Base-by-base conservation (phyloP, 805 yeast species). In the Candida corydali region DNA sequence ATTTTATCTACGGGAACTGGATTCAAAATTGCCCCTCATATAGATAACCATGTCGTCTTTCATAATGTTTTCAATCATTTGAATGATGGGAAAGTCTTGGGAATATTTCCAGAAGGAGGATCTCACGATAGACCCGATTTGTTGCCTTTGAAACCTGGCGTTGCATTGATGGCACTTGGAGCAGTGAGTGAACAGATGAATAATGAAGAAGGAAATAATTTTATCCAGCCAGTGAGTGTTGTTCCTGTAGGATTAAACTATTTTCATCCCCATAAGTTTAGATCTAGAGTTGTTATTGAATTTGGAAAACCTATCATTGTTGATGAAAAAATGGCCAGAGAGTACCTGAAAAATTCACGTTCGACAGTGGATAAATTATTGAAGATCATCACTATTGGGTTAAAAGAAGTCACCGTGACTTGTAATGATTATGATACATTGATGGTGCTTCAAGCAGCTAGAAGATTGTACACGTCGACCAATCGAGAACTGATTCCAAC, bases 21-120 rank as follows among this genome's bases (percentile, higher is more conserved):
- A 5, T 65, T 45, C 38, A 65, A 62, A 32, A 41, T 46, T 11
- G 71, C 71, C 5, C 69, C 65, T 4, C 69, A 65, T 43, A 49
- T 66, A 16, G 70, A 65, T 43, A 64, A 63, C 37, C 51, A 59
- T 38, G 25, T 39, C 18, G 60, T 67, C 5, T 66, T 66, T 41
- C 54, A 55, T 26, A 45, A 56, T 33, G 70, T 65, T n/a, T 66
- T 61, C 44, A 47, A 51, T 33, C 68, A 63, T 36, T 54, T 65
- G 36, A 59, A 59, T 34, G 37, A 33, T 5, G 63, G 63, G 8
- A 51, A 54, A 17, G 59, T 58, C 1, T 47, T 66, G 37, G 72
- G 71, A 2, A 61, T 65, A 11, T 66, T 66, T 38, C 72, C 71
- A 8, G 72, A 66, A 41, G 72, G 72, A 9, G 72, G 72, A 5